Base-by-base conservation (phyloP, 805 yeast species). In the Metschnikowia kunwiensis region DNA sequence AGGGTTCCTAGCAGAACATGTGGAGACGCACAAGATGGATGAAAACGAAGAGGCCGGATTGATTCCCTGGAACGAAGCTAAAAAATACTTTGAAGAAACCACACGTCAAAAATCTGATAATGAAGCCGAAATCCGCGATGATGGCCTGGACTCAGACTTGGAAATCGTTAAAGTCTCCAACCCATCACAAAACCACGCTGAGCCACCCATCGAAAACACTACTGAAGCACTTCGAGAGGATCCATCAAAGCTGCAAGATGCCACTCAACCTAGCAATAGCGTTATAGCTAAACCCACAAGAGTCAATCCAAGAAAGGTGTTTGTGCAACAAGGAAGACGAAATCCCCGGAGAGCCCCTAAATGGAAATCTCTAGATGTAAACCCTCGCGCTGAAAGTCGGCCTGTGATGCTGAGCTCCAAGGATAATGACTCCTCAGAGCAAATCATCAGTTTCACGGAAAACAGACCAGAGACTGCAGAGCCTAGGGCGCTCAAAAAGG, bases 21-120 rank as follows among this genome's bases (percentile, higher is more conserved):
- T 26, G 6, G 17, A 22, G 15, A 32, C 17, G 4, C 30, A 32
- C 8, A 34, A 36, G 30, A 19, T 37, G 28, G 58, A 64, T 3
- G 69, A 62, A 19, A 72, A 70, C 31, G 76, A 72, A 38, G 59
- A 60, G 28, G 72, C 68, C 1, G 81, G 80, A 0, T 51, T 78
- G 32, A 63, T 77, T 4, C 60, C 79, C 0, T 77, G 77, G 73
- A 55, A 57, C 27, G 79, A 74, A 38, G 73, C 75, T 1, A 63
- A 62, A 34, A 65, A 55, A n/a, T 35, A 34, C 30, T 38, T 37
- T 13, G 36, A 34, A 9, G 16, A 38, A 32, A 14, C 26, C 6
- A 15, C 30, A 51, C 28, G 27, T 4, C 7, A 11, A 3, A 13
- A 34, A 58, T 5, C 54, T 35, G 28, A 33, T 44, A 10, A 54